phyloP scores from a whole-genome alignment of 306 rosid species.

The Rubus idaeus region DNA sequence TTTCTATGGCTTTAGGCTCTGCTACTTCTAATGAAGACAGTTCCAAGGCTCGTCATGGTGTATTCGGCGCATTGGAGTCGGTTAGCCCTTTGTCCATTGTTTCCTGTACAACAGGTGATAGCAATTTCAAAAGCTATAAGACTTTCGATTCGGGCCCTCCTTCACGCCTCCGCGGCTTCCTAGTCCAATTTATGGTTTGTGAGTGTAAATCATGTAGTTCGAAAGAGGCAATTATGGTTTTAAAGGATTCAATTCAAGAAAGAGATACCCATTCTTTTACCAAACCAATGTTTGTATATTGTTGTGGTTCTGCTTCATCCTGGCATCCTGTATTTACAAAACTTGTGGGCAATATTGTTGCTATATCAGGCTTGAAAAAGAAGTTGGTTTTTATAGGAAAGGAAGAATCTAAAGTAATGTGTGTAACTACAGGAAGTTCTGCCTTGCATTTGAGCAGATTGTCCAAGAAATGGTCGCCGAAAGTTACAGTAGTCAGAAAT shows the following conservation, averaged over 20 bases:
- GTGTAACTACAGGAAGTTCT: conserved; percentile 57
- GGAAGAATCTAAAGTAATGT: conserved; percentile 62
- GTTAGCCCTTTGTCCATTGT: conserved; percentile 56
- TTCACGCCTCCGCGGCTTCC: conserved; percentile 52
- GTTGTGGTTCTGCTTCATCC: conserved; percentile 53
- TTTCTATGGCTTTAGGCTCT: conserved; percentile 30
- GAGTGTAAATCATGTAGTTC: conserved; percentile 59
- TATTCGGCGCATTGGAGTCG: conserved; percentile 55
- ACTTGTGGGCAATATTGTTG: conserved; percentile 43
- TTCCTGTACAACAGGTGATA: conserved; percentile 43
- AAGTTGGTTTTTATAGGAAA: conserved; percentile 52
- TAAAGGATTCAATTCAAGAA: conserved; percentile 31
- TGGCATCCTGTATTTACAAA: conserved; percentile 77
- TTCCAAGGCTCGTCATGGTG: conserved; percentile 33
- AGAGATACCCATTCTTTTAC: conserved; percentile 48
- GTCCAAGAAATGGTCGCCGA: conserved; percentile 26
- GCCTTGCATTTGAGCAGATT: conserved; percentile 40
- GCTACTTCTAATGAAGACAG: background rate
- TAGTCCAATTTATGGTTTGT: conserved; percentile 53
- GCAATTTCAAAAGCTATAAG: conserved; percentile 5
- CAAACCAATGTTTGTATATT: conserved; percentile 50
- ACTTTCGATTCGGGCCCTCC: conserved; percentile 26
- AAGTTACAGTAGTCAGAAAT: conserved; percentile 20
- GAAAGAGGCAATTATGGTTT: conserved; percentile 18
- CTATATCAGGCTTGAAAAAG: conserved; percentile 62